Base-by-base conservation (phyloP, 495 filamentous ascomycete genomes). In the Talaromyces wortmannii region DNA sequence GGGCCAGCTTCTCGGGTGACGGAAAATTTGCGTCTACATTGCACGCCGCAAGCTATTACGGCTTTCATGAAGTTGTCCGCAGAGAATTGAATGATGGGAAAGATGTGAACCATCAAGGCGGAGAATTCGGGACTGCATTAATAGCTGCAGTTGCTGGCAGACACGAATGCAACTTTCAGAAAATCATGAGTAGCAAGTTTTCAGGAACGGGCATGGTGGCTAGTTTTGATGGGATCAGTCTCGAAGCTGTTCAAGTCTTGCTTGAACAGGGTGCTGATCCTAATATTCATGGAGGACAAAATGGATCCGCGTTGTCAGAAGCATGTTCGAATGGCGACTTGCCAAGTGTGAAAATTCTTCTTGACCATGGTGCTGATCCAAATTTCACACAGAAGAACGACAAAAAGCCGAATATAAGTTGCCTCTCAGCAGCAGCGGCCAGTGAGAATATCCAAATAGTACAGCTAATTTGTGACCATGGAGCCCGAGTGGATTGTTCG, bases 351-450 rank as follows among this genome's bases (percentile, higher is more conserved):
- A 54, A 54, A 54, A 18, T 48, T 0, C 43, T 54, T 12, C 36
- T 72, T 2, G 48, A 64, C 8, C 47, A 60, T 45, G 63, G 59
- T 3, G 65, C 65, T 18, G 61, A 70, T 50, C 46, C 49, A 10
- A 59, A 59, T 15, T 43, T 32, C 36, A n/a, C 16, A 48, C 12
- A 8, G 15, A 17, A 13, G 1, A 40, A 6, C n/a, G 7, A 18
- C 3, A 15, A 42, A 8, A 31, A 18, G 7, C 23, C 15, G 36
- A 31, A 54, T 12, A 18, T 15, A n/a, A 47, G 52, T 31, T 54
- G 52, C 13, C 52, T 54, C 23, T 31, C 52, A 10, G 52, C 52
- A 15, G 52, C 52, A 45, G 45, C 31, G 15, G 16, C 6, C 1
- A 40, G 15, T 23, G 44, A 4, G 1, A 40, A 45, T 23, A 30